Evolutionary conservation across 164 flowering plant species (phyloP), one percentile per base, ranked within the genome.

Genomic region (Pachysandra terminalis): DNA sequence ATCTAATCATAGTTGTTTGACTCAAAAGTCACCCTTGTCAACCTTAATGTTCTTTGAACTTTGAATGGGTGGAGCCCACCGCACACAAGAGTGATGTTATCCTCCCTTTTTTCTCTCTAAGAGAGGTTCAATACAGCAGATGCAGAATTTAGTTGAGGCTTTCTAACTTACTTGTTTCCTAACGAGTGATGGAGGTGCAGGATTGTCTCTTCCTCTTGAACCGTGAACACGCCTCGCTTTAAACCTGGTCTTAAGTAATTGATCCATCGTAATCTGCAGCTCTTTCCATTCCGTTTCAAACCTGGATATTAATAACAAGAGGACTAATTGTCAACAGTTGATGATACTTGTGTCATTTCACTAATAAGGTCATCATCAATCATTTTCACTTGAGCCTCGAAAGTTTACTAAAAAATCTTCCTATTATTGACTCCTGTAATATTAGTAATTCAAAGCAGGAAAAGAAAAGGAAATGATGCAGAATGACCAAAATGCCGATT

Each of bases 251-350:
- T 81, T 53, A 93, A 66, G 73, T 93, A 93, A 78, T 93, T 93
- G 64, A 88, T 84, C 98, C 98, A 93, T 45, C 97, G 77, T 60
- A 93, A 74, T 74, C 98, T 86, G 81, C 98, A 90, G 70, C 98
- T 90, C 78, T 90, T 93, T 55, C 96, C 96, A 73, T 86, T 87
- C 72, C 98, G 82, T 59, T 87, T 88, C 77, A 93, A 73, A n/a
- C 96, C 98, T 93, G 82, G 32, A 19, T 14, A 32, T 13, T 21
- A 17, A 17, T 16, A 16, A 16, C 16, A n/a, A 19, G 27, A 8
- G 1, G 10, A 35, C 14, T 35, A 37, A 63, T 37, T 16, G 25
- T 58, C 48, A 41, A 67, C 45, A 17, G 3, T 14, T 16, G 6
- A 26, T 15, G 61, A n/a, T 15, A 27, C 26, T 58, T 5, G 51